Evolutionary conservation across 140 eudicot species (phyloP), one percentile per base, ranked within the genome.

Genomic region (Anethum foeniculum): DNA sequence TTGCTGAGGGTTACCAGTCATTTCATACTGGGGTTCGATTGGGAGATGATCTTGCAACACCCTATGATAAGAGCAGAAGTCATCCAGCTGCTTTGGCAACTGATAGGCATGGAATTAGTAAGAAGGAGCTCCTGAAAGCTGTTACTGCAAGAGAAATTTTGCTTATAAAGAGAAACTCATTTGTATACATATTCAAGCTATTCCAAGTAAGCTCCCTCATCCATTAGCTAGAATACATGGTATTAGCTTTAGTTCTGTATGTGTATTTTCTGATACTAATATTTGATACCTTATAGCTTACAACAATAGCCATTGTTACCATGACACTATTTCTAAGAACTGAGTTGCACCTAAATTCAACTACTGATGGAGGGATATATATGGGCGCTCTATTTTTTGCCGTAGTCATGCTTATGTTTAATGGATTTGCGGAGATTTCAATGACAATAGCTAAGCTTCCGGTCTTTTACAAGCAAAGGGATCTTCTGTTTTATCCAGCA

Each of bases 381-480:
- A 58, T 58, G 30, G 97, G 97, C 27, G 90, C 97, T 34, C 76
- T 92, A 2, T 94, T 90, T 77, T 88, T 86, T 23, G 80, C 83
- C 6, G 87, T 85, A n/a, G 79, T 80, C n/a, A 79, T 82, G 82
- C 71, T 90, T 67, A 88, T 89, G 96, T 90, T 92, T 71, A 91
- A 91, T 77, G 97, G 97, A 51, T 81, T 93, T 86, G 77, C 97
- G 8, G 98, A 93, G 86, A 77, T 92, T 34, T 34, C 94, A 46
- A 87, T 94, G 96, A 94, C 94, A 0, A 92, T 92, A 36, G 84
- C 83, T 19, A 94, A 92, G 87, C 98, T 94, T 89, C 97, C 98
- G 0, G 94, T 94, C 10, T 94, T 90, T 80, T 94, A 86, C 83
- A 94, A 94, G 85, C 98, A 94, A 83, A 75, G 98, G 25, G 93